Evolutionary conservation across 108 stramenopile species (phyloP).

Genomic region (Pinguiococcus pyrenoidosus): DNA sequence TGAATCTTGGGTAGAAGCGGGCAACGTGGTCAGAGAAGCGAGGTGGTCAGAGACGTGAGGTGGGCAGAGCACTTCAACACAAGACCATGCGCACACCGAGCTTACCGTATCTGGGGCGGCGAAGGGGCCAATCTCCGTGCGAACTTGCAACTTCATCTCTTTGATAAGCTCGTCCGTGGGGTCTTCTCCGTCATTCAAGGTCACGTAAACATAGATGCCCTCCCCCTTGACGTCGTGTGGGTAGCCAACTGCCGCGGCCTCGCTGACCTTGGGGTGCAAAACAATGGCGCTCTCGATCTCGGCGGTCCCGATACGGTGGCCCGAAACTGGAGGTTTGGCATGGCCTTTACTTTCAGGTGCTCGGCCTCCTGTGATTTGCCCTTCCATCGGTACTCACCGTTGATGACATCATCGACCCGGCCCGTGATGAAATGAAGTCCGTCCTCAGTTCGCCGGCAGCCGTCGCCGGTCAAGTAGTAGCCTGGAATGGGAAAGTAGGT

Average conservation of each 20-base stretch:
- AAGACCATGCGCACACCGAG: not conserved
- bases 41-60: not conserved
- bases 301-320: constrained; percentile 30
- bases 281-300: constrained; percentile 22
- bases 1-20: not conserved
- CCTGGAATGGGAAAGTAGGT: constrained; percentile 19
- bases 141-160: constrained; percentile 7
- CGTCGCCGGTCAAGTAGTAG: constrained; percentile 31
- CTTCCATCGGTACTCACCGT: too few relatives aligned
- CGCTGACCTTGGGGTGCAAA: constrained; percentile 39
- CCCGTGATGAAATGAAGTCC: constrained; percentile 28
- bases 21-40: not conserved
- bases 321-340: too few relatives aligned
- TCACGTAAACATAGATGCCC: constrained; percentile 63
- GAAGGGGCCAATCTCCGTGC: constrained; percentile 1
- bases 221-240: constrained; percentile 84
- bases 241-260: constrained; percentile 76
- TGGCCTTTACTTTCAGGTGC: too few relatives aligned
- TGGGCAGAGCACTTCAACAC: not conserved
- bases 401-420: constrained; percentile 28
- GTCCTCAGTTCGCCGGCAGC: constrained; percentile 15
- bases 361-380: too few relatives aligned
- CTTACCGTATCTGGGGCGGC: not conserved
- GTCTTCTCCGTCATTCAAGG: constrained; percentile 46
- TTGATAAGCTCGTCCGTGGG: not conserved